phyloP scores from a whole-genome alignment of 805 yeast genomes.

The Cyberlindnera misumaiensis region DNA sequence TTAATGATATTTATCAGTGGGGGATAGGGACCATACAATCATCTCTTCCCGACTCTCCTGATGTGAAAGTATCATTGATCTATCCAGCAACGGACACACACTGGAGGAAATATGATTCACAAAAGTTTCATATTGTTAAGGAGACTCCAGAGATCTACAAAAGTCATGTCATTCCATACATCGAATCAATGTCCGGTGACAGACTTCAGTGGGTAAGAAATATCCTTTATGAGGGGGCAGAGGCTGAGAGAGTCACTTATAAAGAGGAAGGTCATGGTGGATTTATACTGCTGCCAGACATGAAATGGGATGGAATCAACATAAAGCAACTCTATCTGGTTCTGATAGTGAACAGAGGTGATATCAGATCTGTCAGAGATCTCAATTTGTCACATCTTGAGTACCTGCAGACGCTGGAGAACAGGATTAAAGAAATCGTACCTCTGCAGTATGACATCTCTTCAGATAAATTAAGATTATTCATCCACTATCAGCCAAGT shows the following conservation, averaged over 20 bases:
- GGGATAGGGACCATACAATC: slow-evolving; percentile 48
- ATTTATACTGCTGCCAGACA: slow-evolving; percentile 81
- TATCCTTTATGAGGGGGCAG: slow-evolving; percentile 75
- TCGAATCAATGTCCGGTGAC: slow-evolving; percentile 67
- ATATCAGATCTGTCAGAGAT: slow-evolving; percentile 72
- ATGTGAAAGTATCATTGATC: slow-evolving; percentile 67
- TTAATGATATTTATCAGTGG: slow-evolving; percentile 86
- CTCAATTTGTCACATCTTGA: slow-evolving; percentile 50
- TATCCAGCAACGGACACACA: slow-evolving; percentile 90
- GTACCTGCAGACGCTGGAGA: slow-evolving; percentile 45
- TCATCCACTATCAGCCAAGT: slow-evolving; percentile 92
- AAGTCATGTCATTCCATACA: slow-evolving; percentile 62
- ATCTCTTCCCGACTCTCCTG: slow-evolving; percentile 41
- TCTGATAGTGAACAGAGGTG: slow-evolving; percentile 63
- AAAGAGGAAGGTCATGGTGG: slow-evolving; percentile 40
- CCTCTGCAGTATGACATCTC: slow-evolving; percentile 39
- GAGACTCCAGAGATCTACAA: slow-evolving; percentile 81
- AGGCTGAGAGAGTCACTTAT: slow-evolving; percentile 70
- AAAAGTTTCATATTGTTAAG: slow-evolving; percentile 49
- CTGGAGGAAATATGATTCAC: slow-evolving; percentile 64
- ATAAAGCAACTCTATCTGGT: slow-evolving; percentile 69
- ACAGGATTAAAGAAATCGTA: slow-evolving; percentile 41
- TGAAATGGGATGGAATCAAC: slow-evolving; percentile 88
- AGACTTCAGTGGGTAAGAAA: slow-evolving; percentile 86
- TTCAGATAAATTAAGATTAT: slow-evolving; percentile 59